Conservation (phyloP, 23 red algal species). For the Cyanidiococcus yangmingshanensis region DNA sequence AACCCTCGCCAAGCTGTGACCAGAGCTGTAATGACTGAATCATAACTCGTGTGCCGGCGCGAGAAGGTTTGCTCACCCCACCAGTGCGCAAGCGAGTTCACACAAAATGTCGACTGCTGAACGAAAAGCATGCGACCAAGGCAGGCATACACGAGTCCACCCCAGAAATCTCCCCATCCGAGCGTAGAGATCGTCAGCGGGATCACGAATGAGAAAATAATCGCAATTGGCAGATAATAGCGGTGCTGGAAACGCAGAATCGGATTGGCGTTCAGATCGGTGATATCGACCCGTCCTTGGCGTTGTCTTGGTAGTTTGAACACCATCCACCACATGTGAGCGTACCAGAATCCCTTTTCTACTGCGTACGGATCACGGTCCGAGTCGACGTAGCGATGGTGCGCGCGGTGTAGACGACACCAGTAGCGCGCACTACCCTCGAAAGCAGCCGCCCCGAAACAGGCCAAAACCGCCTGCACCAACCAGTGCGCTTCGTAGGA, state of each 20-base stretch:
- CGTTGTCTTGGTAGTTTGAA: conserved; percentile 74
- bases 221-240: conserved; percentile 80
- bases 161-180: conserved; percentile 88
- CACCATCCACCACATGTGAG: conserved; percentile 96
- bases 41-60: conserved; percentile 78
- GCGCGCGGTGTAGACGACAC: conserved; percentile 85
- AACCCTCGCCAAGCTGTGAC: conserved; percentile 96
- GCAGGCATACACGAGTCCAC: conserved; percentile 91
- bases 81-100: conserved; percentile 91
- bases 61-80: conserved; percentile 86
- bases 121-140: conserved; percentile 97
- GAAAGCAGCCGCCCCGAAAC: conserved; percentile 87
- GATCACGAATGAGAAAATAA: conserved; percentile 79
- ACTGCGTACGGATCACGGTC: conserved; percentile 76
- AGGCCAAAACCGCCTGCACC: conserved; percentile 68
- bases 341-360: conserved; percentile 97
- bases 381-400: conserved; percentile 96
- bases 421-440: conserved; percentile 94
- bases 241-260: conserved; percentile 82
- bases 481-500: conserved; percentile 59
- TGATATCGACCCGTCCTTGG: conserved; percentile 80
- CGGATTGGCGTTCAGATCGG: conserved; percentile 66
- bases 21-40: conserved; percentile 84
- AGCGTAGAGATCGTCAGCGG: conserved; percentile 50
- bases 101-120: conserved; percentile 93